Percentiles rank a stretch among this genome's conserved stretches.
phyloP scores from a whole-genome alignment of 345 rosid species.

The Leavenworthia alabamica region DNA sequence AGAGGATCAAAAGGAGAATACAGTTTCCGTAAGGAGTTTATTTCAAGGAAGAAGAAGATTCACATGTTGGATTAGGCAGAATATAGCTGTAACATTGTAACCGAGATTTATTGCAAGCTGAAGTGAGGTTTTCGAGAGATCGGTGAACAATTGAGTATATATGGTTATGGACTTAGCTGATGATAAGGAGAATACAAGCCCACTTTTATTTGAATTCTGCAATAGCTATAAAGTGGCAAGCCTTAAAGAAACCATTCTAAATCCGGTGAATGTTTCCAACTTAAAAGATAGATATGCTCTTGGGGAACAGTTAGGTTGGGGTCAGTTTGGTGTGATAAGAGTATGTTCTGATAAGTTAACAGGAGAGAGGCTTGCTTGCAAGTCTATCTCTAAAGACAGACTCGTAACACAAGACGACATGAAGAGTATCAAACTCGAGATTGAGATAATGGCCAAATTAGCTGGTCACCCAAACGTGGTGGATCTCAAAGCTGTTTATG shows the following conservation, averaged over 20 bases:
- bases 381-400: slow-evolving; percentile 59
- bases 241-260: slow-evolving; percentile 48
- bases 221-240: slow-evolving; percentile 43
- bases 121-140: not conserved
- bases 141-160: slow-evolving; percentile 7
- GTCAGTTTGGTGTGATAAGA: slow-evolving; percentile 74
- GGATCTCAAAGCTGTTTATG: slow-evolving; percentile 60
- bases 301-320: slow-evolving; percentile 72
- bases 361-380: slow-evolving; percentile 55
- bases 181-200: slow-evolving; percentile 21
- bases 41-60: slow-evolving; percentile 14
- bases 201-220: slow-evolving; percentile 29
- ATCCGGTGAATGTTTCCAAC: slow-evolving; percentile 43
- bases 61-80: not conserved
- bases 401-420: slow-evolving; percentile 42
- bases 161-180: slow-evolving; percentile 48
- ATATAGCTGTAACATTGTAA: not conserved
- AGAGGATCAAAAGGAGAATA: slow-evolving; percentile 22
- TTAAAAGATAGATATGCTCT: slow-evolving; percentile 58
- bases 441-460: slow-evolving; percentile 56
- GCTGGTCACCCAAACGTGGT: slow-evolving; percentile 60
- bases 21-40: not conserved
- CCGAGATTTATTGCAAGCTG: slow-evolving; percentile 16
- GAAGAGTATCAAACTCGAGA: slow-evolving; percentile 50
- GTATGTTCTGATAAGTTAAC: slow-evolving; percentile 54